Percentiles rank a stretch among this genome's conserved stretches.
These are phyloP conservation scores for Mortierella sp. DNA, from an alignment of 371 early-diverging fungal genomes.

Conservation along the genomic window DNA sequence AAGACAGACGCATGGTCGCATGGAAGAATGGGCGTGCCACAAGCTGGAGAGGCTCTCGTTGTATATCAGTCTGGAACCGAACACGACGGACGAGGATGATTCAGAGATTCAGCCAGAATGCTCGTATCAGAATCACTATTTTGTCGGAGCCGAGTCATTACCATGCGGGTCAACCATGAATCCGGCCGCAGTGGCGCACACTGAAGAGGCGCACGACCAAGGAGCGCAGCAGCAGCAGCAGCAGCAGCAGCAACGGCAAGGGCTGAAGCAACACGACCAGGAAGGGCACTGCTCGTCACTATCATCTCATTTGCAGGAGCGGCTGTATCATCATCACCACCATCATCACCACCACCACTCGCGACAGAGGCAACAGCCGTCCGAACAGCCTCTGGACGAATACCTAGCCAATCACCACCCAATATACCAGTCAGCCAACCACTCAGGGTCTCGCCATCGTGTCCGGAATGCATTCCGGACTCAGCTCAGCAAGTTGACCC, in stretches of 20 bases:
- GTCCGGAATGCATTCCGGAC: slow-evolving; percentile 15
- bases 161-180: background rate
- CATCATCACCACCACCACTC: too few relatives aligned
- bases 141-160: background rate
- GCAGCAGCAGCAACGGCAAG: slow-evolving; percentile 1
- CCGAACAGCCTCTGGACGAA: too few relatives aligned
- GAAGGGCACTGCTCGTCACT: background rate
- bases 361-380: too few relatives aligned
- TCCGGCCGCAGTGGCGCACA: too few relatives aligned
- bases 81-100: slow-evolving; percentile 3
- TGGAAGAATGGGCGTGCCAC: slow-evolving; percentile 11
- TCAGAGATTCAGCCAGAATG: background rate
- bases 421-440: too few relatives aligned
- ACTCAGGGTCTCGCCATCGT: background rate
- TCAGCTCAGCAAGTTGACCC: slow-evolving; percentile 19
- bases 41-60: slow-evolving; percentile 22
- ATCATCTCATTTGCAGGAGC: too few relatives aligned
- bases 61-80: slow-evolving; percentile 13
- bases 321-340: background rate
- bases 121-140: background rate
- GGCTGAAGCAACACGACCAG: too few relatives aligned
- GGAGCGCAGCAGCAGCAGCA: slow-evolving; percentile 10
- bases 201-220: too few relatives aligned
- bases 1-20: background rate
- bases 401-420: too few relatives aligned